Evolutionary conservation across 2,329 filamentous ascomycete genomes (phyloP).

Genomic region (Phoma sp.): DNA sequence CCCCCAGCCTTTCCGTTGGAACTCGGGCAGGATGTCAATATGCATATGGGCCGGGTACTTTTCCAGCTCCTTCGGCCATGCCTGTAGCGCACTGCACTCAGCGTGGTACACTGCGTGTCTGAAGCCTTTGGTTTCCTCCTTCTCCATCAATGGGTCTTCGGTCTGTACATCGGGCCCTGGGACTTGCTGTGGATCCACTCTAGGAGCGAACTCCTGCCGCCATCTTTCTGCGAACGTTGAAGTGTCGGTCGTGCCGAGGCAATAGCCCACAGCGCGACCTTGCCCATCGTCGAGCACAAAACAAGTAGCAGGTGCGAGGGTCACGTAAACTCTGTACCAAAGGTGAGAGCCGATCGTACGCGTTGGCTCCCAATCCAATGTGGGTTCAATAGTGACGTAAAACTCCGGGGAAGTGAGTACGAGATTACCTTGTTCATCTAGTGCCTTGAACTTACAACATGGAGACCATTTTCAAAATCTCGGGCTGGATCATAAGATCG

Average conservation of each 20-base stretch:
- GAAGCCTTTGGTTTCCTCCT: slow-evolving; percentile 25
- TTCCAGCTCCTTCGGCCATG: slow-evolving; percentile 25
- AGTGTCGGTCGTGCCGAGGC: slow-evolving; percentile 45
- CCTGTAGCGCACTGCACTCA: slow-evolving; percentile 35
- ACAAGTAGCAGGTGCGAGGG: slow-evolving; percentile 39
- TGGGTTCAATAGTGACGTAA: slow-evolving; percentile 31
- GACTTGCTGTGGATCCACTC: slow-evolving; percentile 28
- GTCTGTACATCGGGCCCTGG: slow-evolving; percentile 20
- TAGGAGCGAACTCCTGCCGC: slow-evolving; percentile 36
- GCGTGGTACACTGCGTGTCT: slow-evolving; percentile 28
- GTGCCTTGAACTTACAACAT: slow-evolving; percentile 21
- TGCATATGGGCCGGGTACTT: slow-evolving; percentile 49
- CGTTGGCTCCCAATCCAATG: slow-evolving; percentile 35
- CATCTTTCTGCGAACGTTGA: slow-evolving; percentile 34
- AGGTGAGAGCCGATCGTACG: slow-evolving; percentile 41
- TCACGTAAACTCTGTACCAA: slow-evolving; percentile 45
- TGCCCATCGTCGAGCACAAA: slow-evolving; percentile 46
- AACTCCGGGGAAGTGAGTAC: slow-evolving; percentile 24
- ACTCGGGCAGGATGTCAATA: slow-evolving; percentile 46
- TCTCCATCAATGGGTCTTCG: slow-evolving; percentile 25
- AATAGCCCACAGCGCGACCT: slow-evolving; percentile 48
- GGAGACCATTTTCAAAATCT: slow-evolving; percentile 27
- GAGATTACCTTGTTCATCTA: too few species aligned
- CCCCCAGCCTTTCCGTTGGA: slow-evolving; percentile 45
- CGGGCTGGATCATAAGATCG: slow-evolving; percentile 25